Percentiles rank a stretch among this genome's conserved stretches.
Conservation (phyloP, 345 rosid species). For the Populus pruinosa region DNA sequence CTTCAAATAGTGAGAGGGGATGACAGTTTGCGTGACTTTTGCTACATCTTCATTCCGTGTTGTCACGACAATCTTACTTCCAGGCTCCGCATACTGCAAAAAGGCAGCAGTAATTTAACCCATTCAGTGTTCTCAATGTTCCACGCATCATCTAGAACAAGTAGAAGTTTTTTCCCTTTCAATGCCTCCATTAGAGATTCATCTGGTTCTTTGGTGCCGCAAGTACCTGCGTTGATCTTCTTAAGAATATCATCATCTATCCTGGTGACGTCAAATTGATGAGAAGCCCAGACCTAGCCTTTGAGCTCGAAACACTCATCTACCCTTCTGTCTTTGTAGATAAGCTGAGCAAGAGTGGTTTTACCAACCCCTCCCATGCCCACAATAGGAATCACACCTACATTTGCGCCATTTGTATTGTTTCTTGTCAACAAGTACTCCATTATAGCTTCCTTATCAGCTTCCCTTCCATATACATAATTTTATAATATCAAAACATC, state of each 20-base stretch:
- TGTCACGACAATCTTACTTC: constrained; percentile 6
- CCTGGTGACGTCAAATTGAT: background rate
- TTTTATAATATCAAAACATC: too few species aligned
- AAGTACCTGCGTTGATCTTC: background rate
- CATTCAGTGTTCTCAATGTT: background rate
- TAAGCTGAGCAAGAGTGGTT: constrained; percentile 15
- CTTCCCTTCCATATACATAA: constrained; percentile 15
- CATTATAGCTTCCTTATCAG: constrained; percentile 17
- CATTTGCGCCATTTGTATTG: background rate
- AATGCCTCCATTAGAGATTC: background rate
- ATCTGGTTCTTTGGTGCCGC: background rate
- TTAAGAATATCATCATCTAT: background rate
- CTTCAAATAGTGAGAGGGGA: background rate
- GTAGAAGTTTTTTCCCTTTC: background rate
- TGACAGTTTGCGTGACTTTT: background rate
- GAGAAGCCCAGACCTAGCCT: constrained; percentile 9
- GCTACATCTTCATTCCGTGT: background rate
- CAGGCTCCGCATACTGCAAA: background rate
- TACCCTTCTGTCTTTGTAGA: background rate
- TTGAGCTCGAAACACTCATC: background rate
- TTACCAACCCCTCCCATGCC: constrained; percentile 24
- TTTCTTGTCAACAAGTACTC: background rate
- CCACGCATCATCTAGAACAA: constrained; percentile 21
- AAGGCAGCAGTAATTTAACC: background rate
- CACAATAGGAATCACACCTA: constrained; percentile 13